Percentiles rank a stretch among this genome's conserved stretches.
These are phyloP conservation scores for Cadophora gregata DNA, from an alignment of 2,329 filamentous ascomycete genomes.

Conservation along the genomic window DNA sequence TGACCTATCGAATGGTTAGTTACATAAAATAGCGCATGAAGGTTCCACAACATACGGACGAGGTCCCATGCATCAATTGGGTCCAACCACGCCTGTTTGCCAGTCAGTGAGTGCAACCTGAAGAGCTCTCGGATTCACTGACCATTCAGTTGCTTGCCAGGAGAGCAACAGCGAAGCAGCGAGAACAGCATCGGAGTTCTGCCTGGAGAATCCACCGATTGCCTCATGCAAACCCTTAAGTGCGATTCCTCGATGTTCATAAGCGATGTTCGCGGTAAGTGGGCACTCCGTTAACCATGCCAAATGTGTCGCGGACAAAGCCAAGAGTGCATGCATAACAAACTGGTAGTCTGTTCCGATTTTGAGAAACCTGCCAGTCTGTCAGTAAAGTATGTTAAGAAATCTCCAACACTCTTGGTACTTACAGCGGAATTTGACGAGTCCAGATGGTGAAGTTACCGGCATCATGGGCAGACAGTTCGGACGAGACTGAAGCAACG, in stretches of 20 bases:
- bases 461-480: constrained; percentile 77
- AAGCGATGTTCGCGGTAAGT: constrained; percentile 85
- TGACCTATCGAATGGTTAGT: constrained; percentile 63
- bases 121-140: constrained; percentile 50
- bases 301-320: constrained; percentile 93
- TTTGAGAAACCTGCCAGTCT: constrained; percentile 70
- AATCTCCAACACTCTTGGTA: constrained; percentile 31
- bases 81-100: constrained; percentile 83
- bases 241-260: constrained; percentile 85
- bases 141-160: constrained; percentile 98
- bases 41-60: constrained; percentile 67
- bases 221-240: constrained; percentile 88
- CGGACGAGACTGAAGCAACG: constrained; percentile 82
- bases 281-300: constrained; percentile 87
- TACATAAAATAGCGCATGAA: constrained; percentile 19
- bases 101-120: constrained; percentile 44
- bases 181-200: constrained; percentile 89
- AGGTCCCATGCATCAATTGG: constrained; percentile 89
- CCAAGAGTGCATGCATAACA: constrained; percentile 92
- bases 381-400: constrained; percentile 38
- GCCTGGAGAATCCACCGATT: constrained; percentile 81
- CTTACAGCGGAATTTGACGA: constrained; percentile 89
- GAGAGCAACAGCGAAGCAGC: constrained; percentile 90
- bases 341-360: constrained; percentile 83
- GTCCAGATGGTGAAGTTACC: constrained; percentile 92